Evolutionary conservation across 345 rosid genomes (phyloP), one percentile per base, ranked within the genome.

Genomic region (Capsella bursapastoris): DNA sequence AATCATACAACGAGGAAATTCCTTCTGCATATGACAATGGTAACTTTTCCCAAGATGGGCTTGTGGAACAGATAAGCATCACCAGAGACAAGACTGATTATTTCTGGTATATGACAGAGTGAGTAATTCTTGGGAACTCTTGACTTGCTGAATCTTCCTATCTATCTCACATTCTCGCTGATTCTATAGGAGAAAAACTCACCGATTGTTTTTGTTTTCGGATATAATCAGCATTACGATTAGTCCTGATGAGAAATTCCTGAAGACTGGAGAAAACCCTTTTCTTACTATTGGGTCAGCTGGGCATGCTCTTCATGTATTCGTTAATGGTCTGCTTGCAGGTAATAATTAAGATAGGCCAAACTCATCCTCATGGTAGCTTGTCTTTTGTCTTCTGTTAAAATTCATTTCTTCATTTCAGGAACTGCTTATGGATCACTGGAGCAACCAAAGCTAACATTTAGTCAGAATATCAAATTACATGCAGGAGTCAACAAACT

Each of bases 91-190:
- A 64, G 25, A 72, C 99, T 0, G 99, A 95, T 71, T 95, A 95
- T 67, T 78, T 95, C 78, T 95, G 99, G 99, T 95, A 90, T 81
- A 80, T 86, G 81, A 90, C 97, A 72, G 93, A 89, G 99, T 95
- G 45, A 89, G 97, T 84, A 51, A 9, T 25, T 41, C 52, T 59
- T 65, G 51, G 60, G 56, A 50, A 32, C 48, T 35, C 27, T 58
- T 88, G 88, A 45, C 84, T 91, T 82, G 56, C 25, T 86, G 82
- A 91, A 78, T 89, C 92, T 22, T 79, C 88, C 63, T 95, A 90
- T 76, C 76, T 16, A 87, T 78, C 79, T 31, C 41, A 58, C 37
- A 34, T 34, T 34, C 37, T 34, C 37, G 37, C 90, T 10, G 85
- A 88, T 71, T 88, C 89, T 83, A 87, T 80, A 85, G 91, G 79